Percentiles rank a stretch among this genome's conserved stretches.
Conservation (phyloP, 148 eudicot genomes). For the Linanthus parryae region DNA sequence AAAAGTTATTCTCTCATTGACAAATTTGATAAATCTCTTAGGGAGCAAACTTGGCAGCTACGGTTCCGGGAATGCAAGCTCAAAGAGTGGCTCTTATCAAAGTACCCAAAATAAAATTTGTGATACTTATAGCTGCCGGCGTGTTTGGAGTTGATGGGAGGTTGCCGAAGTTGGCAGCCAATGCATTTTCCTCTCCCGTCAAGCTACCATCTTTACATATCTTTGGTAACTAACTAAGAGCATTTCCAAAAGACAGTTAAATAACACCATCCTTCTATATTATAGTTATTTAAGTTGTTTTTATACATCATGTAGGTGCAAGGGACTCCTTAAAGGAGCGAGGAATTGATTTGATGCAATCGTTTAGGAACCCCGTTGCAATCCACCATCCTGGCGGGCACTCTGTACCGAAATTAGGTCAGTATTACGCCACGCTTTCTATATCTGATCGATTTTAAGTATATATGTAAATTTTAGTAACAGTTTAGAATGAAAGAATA, state of each 20-base stretch:
- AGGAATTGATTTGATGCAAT: slow-evolving; percentile 6
- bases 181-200: slow-evolving; percentile 11
- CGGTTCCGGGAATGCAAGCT: slow-evolving; percentile 7
- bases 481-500: too few relatives aligned
- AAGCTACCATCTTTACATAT: slow-evolving; percentile 9
- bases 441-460: too few relatives aligned
- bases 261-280: background rate
- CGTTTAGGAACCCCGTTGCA: slow-evolving; percentile 5
- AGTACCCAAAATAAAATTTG: slow-evolving; percentile 10
- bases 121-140: slow-evolving; percentile 8
- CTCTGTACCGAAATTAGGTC: slow-evolving; percentile 8
- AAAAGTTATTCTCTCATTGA: background rate
- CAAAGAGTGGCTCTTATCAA: slow-evolving; percentile 8
- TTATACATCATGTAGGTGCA: slow-evolving; percentile 3
- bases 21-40: background rate
- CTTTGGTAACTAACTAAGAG: slow-evolving; percentile 1
- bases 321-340: slow-evolving; percentile 1
- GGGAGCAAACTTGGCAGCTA: slow-evolving; percentile 7
- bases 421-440: background rate
- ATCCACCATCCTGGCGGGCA: slow-evolving; percentile 9
- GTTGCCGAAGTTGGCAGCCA: slow-evolving; percentile 5
- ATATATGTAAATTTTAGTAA: too few relatives aligned
- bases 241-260: too few relatives aligned
- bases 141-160: slow-evolving; percentile 1
- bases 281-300: background rate